Percentiles rank a stretch among this genome's conserved stretches.
Conservation (phyloP, 2,329 filamentous ascomycete genomes). For the Nemania bipapillata region DNA sequence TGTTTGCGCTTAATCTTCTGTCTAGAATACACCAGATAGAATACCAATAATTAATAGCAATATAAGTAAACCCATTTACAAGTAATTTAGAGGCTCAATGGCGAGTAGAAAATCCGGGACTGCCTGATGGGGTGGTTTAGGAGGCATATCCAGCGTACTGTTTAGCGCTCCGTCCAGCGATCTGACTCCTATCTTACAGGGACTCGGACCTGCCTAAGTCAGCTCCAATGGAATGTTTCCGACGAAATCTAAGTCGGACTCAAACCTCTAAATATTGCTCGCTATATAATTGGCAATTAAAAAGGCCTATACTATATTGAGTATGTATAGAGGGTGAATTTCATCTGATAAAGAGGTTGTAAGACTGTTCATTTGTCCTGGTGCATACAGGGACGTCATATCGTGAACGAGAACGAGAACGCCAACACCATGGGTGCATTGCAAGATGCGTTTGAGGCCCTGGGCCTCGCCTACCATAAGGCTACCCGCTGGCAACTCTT, state of each 20-base stretch:
- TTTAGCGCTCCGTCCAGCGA: not conserved
- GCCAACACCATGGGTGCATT: constrained; percentile 20
- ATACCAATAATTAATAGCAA: not conserved
- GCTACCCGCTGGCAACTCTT: constrained; percentile 15
- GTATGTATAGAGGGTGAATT: not conserved
- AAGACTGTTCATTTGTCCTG: not conserved
- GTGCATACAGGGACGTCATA: not conserved
- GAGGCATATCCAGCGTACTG: constrained; percentile 3
- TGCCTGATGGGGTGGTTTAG: constrained; percentile 22
- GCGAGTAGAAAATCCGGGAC: not conserved
- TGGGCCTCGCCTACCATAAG: constrained; percentile 4
- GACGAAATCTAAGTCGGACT: too few relatives aligned
- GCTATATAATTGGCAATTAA: not conserved
- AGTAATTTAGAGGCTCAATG: not conserved
- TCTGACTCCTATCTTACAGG: too few relatives aligned
- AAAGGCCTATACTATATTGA: not conserved
- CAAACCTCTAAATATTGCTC: not conserved
- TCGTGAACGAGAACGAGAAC: constrained; percentile 4
- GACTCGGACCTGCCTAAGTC: constrained; percentile 25
- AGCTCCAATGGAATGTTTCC: not conserved
- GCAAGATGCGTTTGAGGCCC: constrained; percentile 9
- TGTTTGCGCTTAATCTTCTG: too few relatives aligned
- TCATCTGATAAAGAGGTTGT: not conserved
- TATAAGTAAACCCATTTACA: constrained; percentile 12
- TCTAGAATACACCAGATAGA: too few relatives aligned